phyloP scores from a whole-genome alignment of 352 stramenopile genomes.

The Phytophthora palmivora region DNA sequence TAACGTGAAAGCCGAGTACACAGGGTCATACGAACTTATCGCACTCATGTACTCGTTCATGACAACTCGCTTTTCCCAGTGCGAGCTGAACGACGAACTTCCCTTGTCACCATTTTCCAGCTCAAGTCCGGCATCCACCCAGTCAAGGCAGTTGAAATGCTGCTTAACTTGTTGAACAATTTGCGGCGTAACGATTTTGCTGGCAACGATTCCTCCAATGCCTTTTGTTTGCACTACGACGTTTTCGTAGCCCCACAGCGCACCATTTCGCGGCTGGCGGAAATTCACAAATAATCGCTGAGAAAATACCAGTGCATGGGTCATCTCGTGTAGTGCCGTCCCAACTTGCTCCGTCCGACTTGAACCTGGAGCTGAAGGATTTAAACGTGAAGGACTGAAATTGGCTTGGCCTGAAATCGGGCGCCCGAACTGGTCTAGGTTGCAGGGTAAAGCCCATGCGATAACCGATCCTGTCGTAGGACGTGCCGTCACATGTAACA shows the following conservation, averaged over 20 bases:
- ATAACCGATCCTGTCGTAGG: constrained; percentile 76
- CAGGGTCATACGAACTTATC: constrained; percentile 74
- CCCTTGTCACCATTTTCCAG: constrained; percentile 78
- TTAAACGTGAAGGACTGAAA: constrained; percentile 70
- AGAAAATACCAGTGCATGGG: constrained; percentile 83
- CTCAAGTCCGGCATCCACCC: constrained; percentile 64
- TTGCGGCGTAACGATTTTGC: constrained; percentile 79
- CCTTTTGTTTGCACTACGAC: constrained; percentile 58
- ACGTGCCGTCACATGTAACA: constrained; percentile 79
- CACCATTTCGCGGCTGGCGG: constrained; percentile 65
- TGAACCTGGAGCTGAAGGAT: constrained; percentile 45
- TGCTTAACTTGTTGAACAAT: constrained; percentile 72
- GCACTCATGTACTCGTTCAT: constrained; percentile 90
- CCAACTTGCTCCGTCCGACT: constrained; percentile 69
- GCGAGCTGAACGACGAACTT: constrained; percentile 66
- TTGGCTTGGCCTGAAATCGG: constrained; percentile 87
- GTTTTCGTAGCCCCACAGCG: constrained; percentile 68
- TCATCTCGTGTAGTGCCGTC: constrained; percentile 85
- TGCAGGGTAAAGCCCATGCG: constrained; percentile 83
- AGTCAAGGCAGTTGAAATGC: constrained; percentile 82
- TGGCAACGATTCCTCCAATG: constrained; percentile 59
- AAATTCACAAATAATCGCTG: constrained; percentile 65
- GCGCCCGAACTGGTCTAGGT: constrained; percentile 78
- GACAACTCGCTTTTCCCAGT: constrained; percentile 86
- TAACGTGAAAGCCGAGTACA: constrained; percentile 77